A percentile compares a stretch with the other conserved stretches of the same genome.
These are phyloP conservation scores for Cryphonectria nitschkei DNA, from an alignment of 2,329 filamentous ascomycete genomes.

Conservation along the genomic window DNA sequence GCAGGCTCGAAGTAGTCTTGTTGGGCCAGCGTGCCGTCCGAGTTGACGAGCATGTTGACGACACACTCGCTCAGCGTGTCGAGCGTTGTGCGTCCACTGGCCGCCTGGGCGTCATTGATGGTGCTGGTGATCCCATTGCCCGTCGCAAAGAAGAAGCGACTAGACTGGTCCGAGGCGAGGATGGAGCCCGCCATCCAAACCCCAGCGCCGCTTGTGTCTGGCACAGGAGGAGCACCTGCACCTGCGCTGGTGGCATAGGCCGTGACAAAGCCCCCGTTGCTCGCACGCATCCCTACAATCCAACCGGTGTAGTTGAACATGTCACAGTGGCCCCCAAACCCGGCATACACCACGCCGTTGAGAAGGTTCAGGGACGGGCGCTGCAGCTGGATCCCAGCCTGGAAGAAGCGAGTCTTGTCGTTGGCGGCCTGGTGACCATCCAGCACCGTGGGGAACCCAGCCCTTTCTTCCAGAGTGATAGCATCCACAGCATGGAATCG, in stretches of 20 bases:
- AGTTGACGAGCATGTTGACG: conserved; percentile 45
- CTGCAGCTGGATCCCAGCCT: conserved; percentile 51
- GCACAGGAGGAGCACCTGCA: conserved; percentile 26
- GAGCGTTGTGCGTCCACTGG: conserved; percentile 39
- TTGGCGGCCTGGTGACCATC: conserved; percentile 51
- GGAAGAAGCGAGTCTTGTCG: conserved; percentile 47
- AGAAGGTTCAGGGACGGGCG: conserved; percentile 41
- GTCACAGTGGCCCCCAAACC: conserved; percentile 53
- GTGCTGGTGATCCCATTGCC: conserved; percentile 37
- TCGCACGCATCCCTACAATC: conserved; percentile 36
- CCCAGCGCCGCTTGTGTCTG: conserved; percentile 10
- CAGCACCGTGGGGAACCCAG: conserved; percentile 47
- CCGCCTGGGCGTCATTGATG: conserved; percentile 40
- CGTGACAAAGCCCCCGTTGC: conserved; percentile 33
- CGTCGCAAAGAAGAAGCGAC: conserved; percentile 35
- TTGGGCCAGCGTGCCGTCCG: conserved; percentile 39
- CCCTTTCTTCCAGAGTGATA: conserved; percentile 25
- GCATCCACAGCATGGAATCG: conserved; percentile 30
- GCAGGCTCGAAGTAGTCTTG: conserved; percentile 56
- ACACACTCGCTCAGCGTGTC: conserved; percentile 49
- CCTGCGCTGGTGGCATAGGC: conserved; percentile 8
- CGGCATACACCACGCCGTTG: conserved; percentile 48
- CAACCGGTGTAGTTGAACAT: conserved; percentile 48
- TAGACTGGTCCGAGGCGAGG: conserved; percentile 11
- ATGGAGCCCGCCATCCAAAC: conserved; percentile 18